Evolutionary conservation across 2,329 filamentous ascomycete genomes (phyloP).

Genomic region (Ophiosphaerella narmari): DNA sequence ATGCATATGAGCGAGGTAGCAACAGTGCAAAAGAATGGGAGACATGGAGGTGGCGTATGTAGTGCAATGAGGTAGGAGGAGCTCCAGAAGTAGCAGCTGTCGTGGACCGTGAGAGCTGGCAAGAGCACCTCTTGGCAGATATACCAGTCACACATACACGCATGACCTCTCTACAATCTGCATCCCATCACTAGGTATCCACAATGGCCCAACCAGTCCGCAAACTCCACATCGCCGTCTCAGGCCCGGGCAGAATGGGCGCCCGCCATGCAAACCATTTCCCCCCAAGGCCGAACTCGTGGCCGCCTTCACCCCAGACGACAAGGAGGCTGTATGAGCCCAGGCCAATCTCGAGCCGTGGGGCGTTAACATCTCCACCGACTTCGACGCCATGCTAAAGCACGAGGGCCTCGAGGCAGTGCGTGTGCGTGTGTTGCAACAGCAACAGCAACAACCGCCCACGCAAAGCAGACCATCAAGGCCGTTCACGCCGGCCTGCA

Average conservation of each 20-base stretch:
- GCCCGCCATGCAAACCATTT: slow-evolving; percentile 52
- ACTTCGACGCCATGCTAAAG: slow-evolving; percentile 63
- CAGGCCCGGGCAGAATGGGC: too few species aligned
- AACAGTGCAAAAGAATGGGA: too few species aligned
- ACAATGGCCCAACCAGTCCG: slow-evolving; percentile 41
- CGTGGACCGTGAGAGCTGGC: too few species aligned
- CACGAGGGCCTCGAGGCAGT: slow-evolving; percentile 61
- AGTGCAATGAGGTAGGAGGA: too few species aligned
- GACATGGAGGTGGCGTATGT: too few species aligned
- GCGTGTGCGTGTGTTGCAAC: slow-evolving; percentile 61
- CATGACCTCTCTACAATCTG: too few species aligned
- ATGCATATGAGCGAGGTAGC: too few species aligned
- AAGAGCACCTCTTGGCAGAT: too few species aligned
- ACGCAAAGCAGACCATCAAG: slow-evolving; percentile 62
- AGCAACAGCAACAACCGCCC: slow-evolving; percentile 60
- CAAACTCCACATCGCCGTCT: slow-evolving; percentile 52
- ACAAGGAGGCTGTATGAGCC: slow-evolving; percentile 39
- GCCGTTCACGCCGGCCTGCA: slow-evolving; percentile 51
- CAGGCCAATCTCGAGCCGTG: slow-evolving; percentile 50
- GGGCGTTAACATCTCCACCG: slow-evolving; percentile 55
- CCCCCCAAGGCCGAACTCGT: slow-evolving; percentile 54
- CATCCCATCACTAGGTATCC: background rate
- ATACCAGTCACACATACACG: too few species aligned
- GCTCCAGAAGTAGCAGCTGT: too few species aligned
- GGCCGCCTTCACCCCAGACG: slow-evolving; percentile 53